Evolutionary conservation across 768 basidiomycete species (phyloP).

Genomic region (Podaxis mareebaensis): DNA sequence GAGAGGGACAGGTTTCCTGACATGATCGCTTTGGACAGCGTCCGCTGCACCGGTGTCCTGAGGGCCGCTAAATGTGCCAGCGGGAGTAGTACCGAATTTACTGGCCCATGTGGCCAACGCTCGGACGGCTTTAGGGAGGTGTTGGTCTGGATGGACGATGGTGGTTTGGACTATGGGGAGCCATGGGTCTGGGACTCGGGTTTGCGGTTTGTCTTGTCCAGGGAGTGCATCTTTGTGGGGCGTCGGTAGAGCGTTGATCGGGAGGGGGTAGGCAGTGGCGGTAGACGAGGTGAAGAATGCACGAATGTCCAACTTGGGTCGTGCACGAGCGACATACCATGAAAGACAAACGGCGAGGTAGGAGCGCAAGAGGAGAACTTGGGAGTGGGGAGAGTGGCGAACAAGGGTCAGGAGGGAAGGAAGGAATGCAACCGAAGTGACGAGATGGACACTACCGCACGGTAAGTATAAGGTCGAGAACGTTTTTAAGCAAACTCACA

Average conservation of each 20-base stretch:
- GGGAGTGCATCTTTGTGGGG: constrained; percentile 27
- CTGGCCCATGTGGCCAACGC: constrained; percentile 31
- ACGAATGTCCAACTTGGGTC: constrained; percentile 47
- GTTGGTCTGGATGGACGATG: constrained; percentile 59
- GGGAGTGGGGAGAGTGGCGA: constrained; percentile 34
- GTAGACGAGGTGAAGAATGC: constrained; percentile 41
- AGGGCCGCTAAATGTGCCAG: constrained; percentile 40
- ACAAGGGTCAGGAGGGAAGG: constrained; percentile 46
- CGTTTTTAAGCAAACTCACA: constrained; percentile 39
- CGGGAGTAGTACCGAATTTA: constrained; percentile 22
- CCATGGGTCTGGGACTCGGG: constrained; percentile 57
- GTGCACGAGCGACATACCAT: constrained; percentile 60
- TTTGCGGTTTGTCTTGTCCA: constrained; percentile 32
- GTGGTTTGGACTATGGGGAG: constrained; percentile 52
- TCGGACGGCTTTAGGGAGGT: constrained; percentile 39
- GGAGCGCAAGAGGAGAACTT: constrained; percentile 53
- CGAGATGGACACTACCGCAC: constrained; percentile 54
- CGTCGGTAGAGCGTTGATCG: constrained; percentile 21
- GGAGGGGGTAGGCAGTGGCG: constrained; percentile 23
- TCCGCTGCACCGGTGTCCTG: neutral
- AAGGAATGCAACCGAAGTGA: constrained; percentile 67
- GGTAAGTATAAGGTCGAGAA: neutral
- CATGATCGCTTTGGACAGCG: no score
- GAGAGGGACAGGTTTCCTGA: no score
- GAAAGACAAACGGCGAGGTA: constrained; percentile 54